phyloP scores from a whole-genome alignment of 331 rosid genomes.

The Quercus tomentella region DNA sequence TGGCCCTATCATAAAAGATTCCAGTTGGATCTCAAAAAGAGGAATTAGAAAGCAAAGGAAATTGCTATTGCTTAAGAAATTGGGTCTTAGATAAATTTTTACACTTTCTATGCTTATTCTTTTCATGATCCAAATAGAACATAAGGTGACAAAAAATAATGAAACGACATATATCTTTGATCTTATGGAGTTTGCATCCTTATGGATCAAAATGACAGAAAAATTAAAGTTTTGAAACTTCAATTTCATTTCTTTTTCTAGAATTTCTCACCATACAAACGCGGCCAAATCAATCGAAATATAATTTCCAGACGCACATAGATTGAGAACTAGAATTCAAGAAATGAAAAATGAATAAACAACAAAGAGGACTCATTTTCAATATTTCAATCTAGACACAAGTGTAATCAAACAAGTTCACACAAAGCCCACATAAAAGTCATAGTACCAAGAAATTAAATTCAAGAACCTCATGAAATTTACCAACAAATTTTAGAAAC shows the following conservation, averaged over 20 bases:
- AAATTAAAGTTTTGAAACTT: background rate
- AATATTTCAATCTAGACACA: background rate
- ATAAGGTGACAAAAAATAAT: background rate
- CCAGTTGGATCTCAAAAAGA: background rate
- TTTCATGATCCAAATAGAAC: background rate
- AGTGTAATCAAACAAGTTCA: background rate
- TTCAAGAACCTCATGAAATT: background rate
- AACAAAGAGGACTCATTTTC: background rate
- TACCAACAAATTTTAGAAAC: background rate
- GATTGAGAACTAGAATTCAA: background rate
- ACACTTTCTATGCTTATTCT: background rate
- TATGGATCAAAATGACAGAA: background rate
- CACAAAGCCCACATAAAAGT: background rate
- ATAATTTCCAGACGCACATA: background rate
- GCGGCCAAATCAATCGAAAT: background rate
- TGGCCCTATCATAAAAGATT: background rate
- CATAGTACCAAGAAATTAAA: background rate
- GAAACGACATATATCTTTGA: background rate
- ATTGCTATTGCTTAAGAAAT: background rate
- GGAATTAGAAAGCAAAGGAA: background rate
- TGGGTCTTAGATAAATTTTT: background rate
- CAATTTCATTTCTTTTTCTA: background rate
- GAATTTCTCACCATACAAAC: slow-evolving; percentile 4
- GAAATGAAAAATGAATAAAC: background rate
- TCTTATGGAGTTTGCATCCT: background rate